Evolutionary conservation across 2,329 filamentous ascomycete genomes (phyloP).

Genomic region (Chrysoporthe deuterocubensis): DNA sequence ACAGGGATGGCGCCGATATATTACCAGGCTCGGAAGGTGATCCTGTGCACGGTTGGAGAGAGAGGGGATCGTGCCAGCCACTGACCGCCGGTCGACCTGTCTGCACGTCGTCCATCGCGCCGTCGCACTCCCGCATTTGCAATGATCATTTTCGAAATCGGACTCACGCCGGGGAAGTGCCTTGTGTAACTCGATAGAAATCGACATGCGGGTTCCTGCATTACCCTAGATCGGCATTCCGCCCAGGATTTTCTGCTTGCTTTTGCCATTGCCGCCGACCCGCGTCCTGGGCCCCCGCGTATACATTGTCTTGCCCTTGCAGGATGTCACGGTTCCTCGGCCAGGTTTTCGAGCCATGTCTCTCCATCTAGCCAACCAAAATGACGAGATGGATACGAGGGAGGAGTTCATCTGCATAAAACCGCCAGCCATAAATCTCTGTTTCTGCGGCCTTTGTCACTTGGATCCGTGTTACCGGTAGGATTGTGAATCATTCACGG

Average conservation of each 20-base stretch:
- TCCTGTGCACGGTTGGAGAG: neutral
- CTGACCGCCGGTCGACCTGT: neutral
- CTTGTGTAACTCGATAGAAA: constrained; percentile 1
- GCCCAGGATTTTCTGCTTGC: too few species aligned
- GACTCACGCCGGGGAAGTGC: neutral
- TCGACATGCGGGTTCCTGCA: constrained; percentile 3
- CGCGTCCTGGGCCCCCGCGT: neutral
- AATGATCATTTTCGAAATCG: neutral
- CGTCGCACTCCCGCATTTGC: neutral
- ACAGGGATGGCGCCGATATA: neutral
- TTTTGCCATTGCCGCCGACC: neutral
- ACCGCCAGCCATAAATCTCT: neutral
- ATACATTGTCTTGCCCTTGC: constrained; percentile 8
- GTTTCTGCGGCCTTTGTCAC: neutral
- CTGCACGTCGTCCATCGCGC: too few species aligned
- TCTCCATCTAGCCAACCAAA: constrained; percentile 1
- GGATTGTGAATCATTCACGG: neutral
- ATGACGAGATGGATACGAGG: neutral
- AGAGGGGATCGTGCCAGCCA: neutral
- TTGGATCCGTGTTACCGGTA: neutral
- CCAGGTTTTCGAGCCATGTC: constrained; percentile 3
- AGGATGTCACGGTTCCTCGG: neutral
- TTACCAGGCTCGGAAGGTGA: neutral
- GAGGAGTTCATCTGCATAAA: neutral
- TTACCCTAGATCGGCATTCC: neutral